phyloP scores from a whole-genome alignment of 2,329 filamentous ascomycete species.

The Colletotrichum euphorbiae region DNA sequence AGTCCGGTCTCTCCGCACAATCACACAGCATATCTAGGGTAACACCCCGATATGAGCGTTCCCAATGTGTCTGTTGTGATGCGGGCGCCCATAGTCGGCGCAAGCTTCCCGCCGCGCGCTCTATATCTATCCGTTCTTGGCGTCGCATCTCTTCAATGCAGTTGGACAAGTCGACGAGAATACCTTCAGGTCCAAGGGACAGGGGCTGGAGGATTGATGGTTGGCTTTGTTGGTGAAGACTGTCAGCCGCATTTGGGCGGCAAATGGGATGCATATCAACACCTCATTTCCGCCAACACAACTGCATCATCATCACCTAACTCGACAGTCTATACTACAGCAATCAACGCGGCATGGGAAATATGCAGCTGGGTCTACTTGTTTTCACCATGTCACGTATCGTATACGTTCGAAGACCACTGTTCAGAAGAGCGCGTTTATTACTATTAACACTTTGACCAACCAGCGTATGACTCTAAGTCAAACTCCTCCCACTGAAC shows the following conservation, averaged over 20 bases:
- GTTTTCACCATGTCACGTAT: neutral
- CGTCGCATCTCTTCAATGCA: neutral
- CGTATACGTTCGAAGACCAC: neutral
- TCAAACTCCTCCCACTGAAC: constrained; percentile 23
- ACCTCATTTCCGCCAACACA: constrained; percentile 11
- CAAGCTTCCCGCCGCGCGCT: neutral
- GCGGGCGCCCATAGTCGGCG: neutral
- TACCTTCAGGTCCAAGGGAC: neutral
- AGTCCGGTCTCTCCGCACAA: neutral
- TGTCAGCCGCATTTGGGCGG: neutral
- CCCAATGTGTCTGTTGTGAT: neutral
- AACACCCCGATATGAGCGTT: neutral
- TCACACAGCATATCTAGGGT: neutral
- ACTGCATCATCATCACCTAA: constrained; percentile 20
- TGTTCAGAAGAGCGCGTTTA: constrained; percentile 19
- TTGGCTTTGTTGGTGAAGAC: neutral
- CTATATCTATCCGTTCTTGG: neutral
- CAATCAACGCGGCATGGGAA: neutral
- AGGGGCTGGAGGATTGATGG: neutral
- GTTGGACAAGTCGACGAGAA: neutral
- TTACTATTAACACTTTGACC: constrained; percentile 39
- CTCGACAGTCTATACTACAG: neutral
- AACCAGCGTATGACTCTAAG: constrained; percentile 36
- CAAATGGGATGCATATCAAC: constrained; percentile 6
- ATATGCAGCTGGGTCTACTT: too few relatives aligned